phyloP scores from a whole-genome alignment of 2,329 filamentous ascomycete genomes.

The Botryotinia globosa region DNA sequence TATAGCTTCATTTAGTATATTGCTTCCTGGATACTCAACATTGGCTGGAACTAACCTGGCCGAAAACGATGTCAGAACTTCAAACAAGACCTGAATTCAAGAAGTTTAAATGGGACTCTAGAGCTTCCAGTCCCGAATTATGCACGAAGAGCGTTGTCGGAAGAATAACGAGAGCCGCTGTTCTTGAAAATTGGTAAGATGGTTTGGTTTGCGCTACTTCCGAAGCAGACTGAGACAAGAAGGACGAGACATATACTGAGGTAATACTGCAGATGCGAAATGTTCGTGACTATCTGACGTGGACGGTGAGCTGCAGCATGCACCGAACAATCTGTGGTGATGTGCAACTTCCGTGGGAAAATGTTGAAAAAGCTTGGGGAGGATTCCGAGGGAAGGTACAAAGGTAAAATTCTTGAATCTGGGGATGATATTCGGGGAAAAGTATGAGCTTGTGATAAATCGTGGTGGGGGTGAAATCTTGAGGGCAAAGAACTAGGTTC shows the following conservation, averaged over 20 bases:
- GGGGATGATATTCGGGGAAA: constrained; percentile 12
- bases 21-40: not conserved
- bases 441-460: not conserved
- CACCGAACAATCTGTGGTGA: constrained; percentile 22
- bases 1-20: constrained; percentile 12
- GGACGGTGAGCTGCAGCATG: constrained; percentile 31
- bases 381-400: constrained; percentile 15
- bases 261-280: constrained; percentile 36
- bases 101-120: constrained; percentile 7
- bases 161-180: constrained; percentile 13
- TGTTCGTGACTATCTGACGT: constrained; percentile 33
- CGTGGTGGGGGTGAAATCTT: constrained; percentile 13
- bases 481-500: constrained; percentile 3
- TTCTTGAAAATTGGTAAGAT: constrained; percentile 13
- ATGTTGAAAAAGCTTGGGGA: constrained; percentile 14
- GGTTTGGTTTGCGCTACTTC: constrained; percentile 27
- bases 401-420: constrained; percentile 12
- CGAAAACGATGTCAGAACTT: not conserved
- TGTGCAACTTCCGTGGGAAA: constrained; percentile 30
- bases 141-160: constrained; percentile 15
- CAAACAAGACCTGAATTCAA: not conserved
- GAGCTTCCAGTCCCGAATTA: constrained; percentile 4
- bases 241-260: constrained; percentile 31
- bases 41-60: constrained; percentile 6
- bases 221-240: constrained; percentile 29